Evolutionary conservation across 2,329 filamentous ascomycete genomes (phyloP), one percentile per base, ranked within the genome.

Genomic region (Sphaerostilbella broomeana): DNA sequence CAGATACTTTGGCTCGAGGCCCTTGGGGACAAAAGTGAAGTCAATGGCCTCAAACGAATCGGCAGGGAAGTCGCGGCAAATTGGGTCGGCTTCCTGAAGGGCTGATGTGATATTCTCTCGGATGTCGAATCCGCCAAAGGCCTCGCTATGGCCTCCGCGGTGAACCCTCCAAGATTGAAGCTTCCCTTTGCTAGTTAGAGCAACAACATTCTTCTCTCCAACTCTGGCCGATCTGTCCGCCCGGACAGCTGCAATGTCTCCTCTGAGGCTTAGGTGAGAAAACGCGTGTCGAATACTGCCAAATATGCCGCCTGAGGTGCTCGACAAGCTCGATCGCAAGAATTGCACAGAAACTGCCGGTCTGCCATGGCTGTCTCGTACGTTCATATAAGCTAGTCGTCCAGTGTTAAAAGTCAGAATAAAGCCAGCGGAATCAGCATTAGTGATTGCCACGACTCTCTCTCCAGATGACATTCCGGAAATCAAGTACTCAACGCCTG

Each of bases 161-260:
- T 90, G 87, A 29, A 95, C 73, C 55, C 84, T 85, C 92, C 92
- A 98, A 6, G 82, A 74, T 51, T 94, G 83, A 18, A 98, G 65
- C 42, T 81, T 75, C 19, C 85, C 90, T 51, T 82, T 82, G 38
- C 79, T 74, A 2, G 88, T 92, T 11, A 82, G 79, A 25, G 89
- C 79, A 32, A 95, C 75, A 22, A 95, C 73, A 50, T 89, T 86
- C 56, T 89, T 81, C 61, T 95, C 88, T 17, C 88, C 89, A 47
- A 87, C 79, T 42, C 80, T 77, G 25, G 73, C 70, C 8, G 82
- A 80, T 37, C 76, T 72, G 29, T 86, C 85, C 18, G 87, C 80
- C 50, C 81, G 79, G 25, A 94, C 81, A 20, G 89, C 86, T 30
- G 81, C 83, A 48, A 95, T 76, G 42, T 92, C 84, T 51, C 84